phyloP scores from a whole-genome alignment of 495 filamentous ascomycete species.

The Cercophora sp. region DNA sequence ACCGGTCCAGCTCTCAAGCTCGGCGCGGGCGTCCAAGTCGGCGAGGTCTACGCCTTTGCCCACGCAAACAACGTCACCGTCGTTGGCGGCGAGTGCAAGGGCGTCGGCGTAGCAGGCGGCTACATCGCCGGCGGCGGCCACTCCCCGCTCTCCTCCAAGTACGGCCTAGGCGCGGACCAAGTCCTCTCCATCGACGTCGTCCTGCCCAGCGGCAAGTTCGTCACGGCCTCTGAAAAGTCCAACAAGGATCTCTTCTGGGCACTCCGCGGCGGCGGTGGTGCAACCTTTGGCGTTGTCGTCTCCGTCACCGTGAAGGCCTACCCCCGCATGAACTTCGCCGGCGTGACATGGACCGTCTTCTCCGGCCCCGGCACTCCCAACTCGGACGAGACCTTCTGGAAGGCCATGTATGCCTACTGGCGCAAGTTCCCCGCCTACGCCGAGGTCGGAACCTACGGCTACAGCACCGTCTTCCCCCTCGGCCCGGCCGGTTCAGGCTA shows the following conservation, averaged over 20 bases:
- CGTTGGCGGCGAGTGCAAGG: slow-evolving; percentile 46
- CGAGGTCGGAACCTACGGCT: slow-evolving; percentile 46
- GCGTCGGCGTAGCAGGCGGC: slow-evolving; percentile 37
- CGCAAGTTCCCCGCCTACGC: slow-evolving; percentile 38
- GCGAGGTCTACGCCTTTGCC: slow-evolving; percentile 43
- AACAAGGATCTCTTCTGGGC: slow-evolving; percentile 51
- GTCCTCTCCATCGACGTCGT: slow-evolving; percentile 45
- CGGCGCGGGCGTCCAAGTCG: slow-evolving; percentile 50
- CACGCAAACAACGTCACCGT: slow-evolving; percentile 28
- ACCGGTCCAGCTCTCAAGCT: slow-evolving; percentile 46
- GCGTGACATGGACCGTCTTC: slow-evolving; percentile 31
- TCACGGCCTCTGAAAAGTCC: slow-evolving; percentile 37
- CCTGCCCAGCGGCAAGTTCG: slow-evolving; percentile 39
- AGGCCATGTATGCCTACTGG: slow-evolving; percentile 46
- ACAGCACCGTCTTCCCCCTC: slow-evolving; percentile 41
- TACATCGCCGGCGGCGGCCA: slow-evolving; percentile 44
- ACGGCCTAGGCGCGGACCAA: slow-evolving; percentile 48
- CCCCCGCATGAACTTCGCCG: slow-evolving; percentile 37
- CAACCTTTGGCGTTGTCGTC: slow-evolving; percentile 52
- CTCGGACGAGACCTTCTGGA: slow-evolving; percentile 44
- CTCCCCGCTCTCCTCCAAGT: slow-evolving; percentile 33
- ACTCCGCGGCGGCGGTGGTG: slow-evolving; percentile 19
- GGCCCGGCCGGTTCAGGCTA: slow-evolving; percentile 9
- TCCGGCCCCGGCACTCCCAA: slow-evolving; percentile 32
- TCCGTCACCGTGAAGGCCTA: slow-evolving; percentile 47